Conservation (phyloP, 1,284 basidiomycete genomes). For the Anthracocystis setariae region DNA sequence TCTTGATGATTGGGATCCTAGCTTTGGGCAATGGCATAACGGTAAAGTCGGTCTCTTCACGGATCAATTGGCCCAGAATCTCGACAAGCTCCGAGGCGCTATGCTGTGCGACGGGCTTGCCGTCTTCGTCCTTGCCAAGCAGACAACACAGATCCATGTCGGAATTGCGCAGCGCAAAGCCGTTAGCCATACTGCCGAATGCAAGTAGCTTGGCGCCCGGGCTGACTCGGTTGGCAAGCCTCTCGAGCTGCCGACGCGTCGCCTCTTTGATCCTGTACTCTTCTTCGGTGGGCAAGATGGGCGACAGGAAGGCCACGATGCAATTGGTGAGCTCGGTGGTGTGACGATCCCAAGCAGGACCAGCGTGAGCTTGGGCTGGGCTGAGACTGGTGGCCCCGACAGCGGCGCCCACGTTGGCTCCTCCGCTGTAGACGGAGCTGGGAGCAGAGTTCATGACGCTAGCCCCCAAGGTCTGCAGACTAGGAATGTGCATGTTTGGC, state of each 20-base stretch:
- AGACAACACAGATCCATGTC: constrained; percentile 99
- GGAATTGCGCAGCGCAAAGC: constrained; percentile 91
- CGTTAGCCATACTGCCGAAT: constrained; percentile 90
- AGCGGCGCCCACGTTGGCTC: not conserved
- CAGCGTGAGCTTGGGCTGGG: constrained; percentile 16
- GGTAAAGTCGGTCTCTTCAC: constrained; percentile 95
- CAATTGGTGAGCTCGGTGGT: constrained; percentile 63
- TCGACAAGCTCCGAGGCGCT: constrained; percentile 87
- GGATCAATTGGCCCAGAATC: constrained; percentile 89
- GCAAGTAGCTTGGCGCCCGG: constrained; percentile 88
- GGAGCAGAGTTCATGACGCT: constrained; percentile 19
- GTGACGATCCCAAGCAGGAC: constrained; percentile 57
- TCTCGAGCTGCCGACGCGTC: constrained; percentile 90
- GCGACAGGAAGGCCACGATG: constrained; percentile 64
- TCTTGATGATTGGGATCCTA: constrained; percentile 97
- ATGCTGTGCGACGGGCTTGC: constrained; percentile 33
- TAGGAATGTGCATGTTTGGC: constrained; percentile 17
- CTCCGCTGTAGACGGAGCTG: constrained; percentile 17
- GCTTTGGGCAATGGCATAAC: constrained; percentile 97
- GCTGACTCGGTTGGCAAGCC: constrained; percentile 91
- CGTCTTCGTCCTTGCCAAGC: constrained; percentile 70
- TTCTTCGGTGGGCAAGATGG: constrained; percentile 66
- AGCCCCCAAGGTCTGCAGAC: constrained; percentile 19
- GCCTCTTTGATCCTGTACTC: constrained; percentile 79
- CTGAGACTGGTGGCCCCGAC: constrained; percentile 23